A percentile compares a stretch with the other conserved stretches of the same genome.
Evolutionary conservation across 2,329 filamentous ascomycete genomes (phyloP).

Genomic region (Aureobasidium sp.): DNA sequence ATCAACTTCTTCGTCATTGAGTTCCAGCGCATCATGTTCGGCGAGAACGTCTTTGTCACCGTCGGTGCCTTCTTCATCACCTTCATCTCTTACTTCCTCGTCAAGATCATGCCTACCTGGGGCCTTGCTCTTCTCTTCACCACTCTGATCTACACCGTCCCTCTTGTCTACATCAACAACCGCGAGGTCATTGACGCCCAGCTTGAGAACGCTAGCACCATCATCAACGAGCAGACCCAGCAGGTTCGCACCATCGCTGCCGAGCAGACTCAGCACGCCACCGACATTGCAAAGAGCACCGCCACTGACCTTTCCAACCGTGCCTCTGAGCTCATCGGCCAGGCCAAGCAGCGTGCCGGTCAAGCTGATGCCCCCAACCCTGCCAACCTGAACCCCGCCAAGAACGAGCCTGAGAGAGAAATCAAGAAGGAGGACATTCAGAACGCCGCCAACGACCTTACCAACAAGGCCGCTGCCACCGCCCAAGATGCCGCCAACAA

Average conservation of each 20-base stretch:
- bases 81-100: conserved; percentile 56
- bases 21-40: conserved; percentile 59
- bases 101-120: conserved; percentile 61
- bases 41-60: conserved; percentile 57
- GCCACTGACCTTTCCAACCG: conserved; percentile 55
- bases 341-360: conserved; percentile 24
- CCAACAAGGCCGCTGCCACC: conserved; percentile 12
- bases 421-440: conserved; percentile 21
- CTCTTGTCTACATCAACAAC: conserved; percentile 59
- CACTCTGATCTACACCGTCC: conserved; percentile 51
- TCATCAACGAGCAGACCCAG: conserved; percentile 51
- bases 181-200: conserved; percentile 57
- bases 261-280: conserved; percentile 52
- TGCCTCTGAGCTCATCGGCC: conserved; percentile 50
- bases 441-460: conserved; percentile 17
- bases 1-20: conserved; percentile 64
- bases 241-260: conserved; percentile 55
- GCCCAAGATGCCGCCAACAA: conserved; percentile 1
- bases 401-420: conserved; percentile 16
- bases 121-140: conserved; percentile 53
- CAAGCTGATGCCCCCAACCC: conserved; percentile 22
- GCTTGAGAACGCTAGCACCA: conserved; percentile 46
- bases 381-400: conserved; percentile 19
- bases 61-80: conserved; percentile 53
- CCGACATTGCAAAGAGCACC: conserved; percentile 51